Conservation (phyloP, 2,329 filamentous ascomycete genomes). For the Pleurostoma richardsiae region DNA sequence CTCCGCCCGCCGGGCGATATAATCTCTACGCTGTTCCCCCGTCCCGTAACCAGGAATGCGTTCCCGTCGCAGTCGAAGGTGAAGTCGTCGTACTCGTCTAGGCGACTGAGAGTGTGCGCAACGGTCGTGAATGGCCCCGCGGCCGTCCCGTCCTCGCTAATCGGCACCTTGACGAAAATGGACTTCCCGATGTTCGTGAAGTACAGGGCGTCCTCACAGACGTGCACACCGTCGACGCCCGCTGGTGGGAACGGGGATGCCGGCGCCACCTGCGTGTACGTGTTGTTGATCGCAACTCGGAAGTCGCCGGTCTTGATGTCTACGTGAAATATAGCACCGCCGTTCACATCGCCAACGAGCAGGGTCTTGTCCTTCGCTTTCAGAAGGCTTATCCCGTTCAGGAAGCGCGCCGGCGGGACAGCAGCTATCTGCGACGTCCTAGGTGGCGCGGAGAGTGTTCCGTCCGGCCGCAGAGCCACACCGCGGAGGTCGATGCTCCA, state of each 20-base stretch:
- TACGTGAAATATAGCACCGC: constrained; percentile 15
- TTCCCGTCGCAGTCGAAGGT: constrained; percentile 13
- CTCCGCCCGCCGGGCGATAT: constrained; percentile 7
- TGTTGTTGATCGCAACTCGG: constrained; percentile 15
- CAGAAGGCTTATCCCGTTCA: constrained; percentile 17
- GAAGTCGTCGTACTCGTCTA: constrained; percentile 14
- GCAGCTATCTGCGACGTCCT: constrained; percentile 12
- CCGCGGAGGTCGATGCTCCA: constrained; percentile 14
- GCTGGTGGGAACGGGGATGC: constrained; percentile 8
- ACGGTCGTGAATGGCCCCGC: constrained; percentile 8
- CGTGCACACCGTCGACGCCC: constrained; percentile 19
- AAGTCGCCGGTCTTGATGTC: constrained; percentile 15
- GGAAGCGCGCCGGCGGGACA: constrained; percentile 15
- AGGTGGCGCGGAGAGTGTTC: constrained; percentile 4
- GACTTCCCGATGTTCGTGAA: constrained; percentile 17
- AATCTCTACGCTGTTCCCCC: constrained; percentile 11
- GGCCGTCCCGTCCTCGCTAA: constrained; percentile 9
- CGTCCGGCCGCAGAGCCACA: constrained; percentile 13
- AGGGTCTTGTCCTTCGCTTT: constrained; percentile 8
- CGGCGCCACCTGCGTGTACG: constrained; percentile 11
- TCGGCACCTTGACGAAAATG: constrained; percentile 12
- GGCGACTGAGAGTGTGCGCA: constrained; percentile 1
- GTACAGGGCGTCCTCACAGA: constrained; percentile 14
- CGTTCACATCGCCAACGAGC: constrained; percentile 15
- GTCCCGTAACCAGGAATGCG: constrained; percentile 11